phyloP scores from a whole-genome alignment of 805 yeast genomes.

The Cyberlindnera saturnus region DNA sequence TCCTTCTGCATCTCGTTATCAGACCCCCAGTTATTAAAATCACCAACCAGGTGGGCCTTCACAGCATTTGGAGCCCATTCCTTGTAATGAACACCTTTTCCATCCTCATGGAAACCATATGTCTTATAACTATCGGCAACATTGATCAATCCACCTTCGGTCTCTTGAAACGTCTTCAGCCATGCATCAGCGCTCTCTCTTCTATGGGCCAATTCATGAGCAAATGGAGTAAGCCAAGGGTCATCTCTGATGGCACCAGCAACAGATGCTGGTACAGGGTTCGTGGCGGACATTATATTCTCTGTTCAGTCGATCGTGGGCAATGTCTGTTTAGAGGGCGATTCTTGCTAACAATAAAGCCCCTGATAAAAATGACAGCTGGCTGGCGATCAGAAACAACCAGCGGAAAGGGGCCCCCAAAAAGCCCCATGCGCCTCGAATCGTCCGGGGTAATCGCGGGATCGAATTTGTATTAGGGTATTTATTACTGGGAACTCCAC shows the following conservation, averaged over 20 bases:
- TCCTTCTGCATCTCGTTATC: slow-evolving; percentile 53
- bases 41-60: slow-evolving; percentile 79
- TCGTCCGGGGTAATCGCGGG: too few species aligned
- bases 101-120: slow-evolving; percentile 70
- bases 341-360: too few species aligned
- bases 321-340: too few species aligned
- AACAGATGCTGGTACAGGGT: not conserved
- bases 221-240: slow-evolving; percentile 81
- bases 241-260: slow-evolving; percentile 63
- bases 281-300: too few species aligned
- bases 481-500: too few species aligned
- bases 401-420: too few species aligned
- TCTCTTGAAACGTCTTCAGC: slow-evolving; percentile 44
- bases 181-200: slow-evolving; percentile 61
- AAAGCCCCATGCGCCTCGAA: too few species aligned
- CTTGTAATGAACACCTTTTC: slow-evolving; percentile 42
- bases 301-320: too few species aligned
- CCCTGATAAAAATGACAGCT: too few species aligned
- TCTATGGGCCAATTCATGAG: slow-evolving; percentile 62
- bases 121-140: slow-evolving; percentile 72
- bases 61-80: slow-evolving; percentile 92
- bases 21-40: slow-evolving; percentile 81
- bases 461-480: too few species aligned
- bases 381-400: too few species aligned
- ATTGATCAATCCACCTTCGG: slow-evolving; percentile 59